These are phyloP conservation scores for Pseudogymnoascus sp. DNA, from an alignment of 2,329 filamentous ascomycete genomes.

Conservation along the genomic window DNA sequence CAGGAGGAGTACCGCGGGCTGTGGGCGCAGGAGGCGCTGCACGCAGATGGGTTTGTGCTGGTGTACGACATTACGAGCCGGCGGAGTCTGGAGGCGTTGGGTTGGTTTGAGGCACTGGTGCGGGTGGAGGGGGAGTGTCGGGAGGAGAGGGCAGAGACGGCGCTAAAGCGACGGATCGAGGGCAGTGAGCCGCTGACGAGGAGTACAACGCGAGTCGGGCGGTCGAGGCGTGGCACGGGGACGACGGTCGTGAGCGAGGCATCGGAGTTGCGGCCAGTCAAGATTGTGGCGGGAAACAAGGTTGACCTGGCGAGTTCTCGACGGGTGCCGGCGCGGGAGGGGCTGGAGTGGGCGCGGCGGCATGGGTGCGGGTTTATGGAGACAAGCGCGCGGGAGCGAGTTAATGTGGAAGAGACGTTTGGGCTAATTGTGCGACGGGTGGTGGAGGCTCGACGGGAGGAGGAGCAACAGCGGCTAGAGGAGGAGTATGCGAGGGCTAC, in stretches of 20 bases:
- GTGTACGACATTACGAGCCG: constrained; percentile 78
- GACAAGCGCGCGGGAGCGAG: constrained; percentile 74
- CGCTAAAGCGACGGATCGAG: constrained; percentile 44
- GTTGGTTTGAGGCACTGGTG: constrained; percentile 76
- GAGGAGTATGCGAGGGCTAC: constrained; percentile 3
- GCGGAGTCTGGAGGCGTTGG: constrained; percentile 61
- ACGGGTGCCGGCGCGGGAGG: constrained; percentile 60
- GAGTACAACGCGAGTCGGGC: constrained; percentile 11
- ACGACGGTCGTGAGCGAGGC: constrained; percentile 27
- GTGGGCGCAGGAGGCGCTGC: constrained; percentile 73
- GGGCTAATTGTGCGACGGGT: constrained; percentile 59
- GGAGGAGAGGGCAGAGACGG: constrained; percentile 46
- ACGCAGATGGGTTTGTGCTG: constrained; percentile 74
- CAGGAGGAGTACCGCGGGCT: constrained; percentile 85
- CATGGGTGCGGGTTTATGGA: constrained; percentile 81
- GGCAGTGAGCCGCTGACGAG: constrained; percentile 9
- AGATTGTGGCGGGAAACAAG: constrained; percentile 81
- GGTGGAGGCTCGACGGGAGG: constrained; percentile 37
- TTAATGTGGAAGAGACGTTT: constrained; percentile 87
- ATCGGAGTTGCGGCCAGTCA: constrained; percentile 56
- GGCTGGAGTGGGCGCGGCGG: constrained; percentile 68
- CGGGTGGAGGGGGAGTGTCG: constrained; percentile 54
- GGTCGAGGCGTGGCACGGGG: constrained; percentile 21
- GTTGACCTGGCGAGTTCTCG: constrained; percentile 68
- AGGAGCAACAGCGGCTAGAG: constrained; percentile 7